These are phyloP conservation scores for Lipomyces mesembrius DNA, from an alignment of 805 yeast genomes.

Conservation along the genomic window DNA sequence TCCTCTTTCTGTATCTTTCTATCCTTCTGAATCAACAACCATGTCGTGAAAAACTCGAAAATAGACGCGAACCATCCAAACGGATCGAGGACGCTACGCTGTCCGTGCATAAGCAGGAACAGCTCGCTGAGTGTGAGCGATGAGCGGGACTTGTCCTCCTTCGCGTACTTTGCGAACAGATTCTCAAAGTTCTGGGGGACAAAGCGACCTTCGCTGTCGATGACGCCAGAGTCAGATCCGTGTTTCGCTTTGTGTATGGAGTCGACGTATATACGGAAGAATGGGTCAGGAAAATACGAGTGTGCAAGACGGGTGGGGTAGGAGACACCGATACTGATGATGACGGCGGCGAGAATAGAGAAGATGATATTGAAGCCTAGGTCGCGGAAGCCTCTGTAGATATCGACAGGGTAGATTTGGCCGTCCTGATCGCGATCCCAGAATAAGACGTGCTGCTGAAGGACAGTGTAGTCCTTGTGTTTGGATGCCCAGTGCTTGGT, in stretches of 20 bases:
- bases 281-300: constrained; percentile 10
- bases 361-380: constrained; percentile 8
- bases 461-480: constrained; percentile 8
- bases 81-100: constrained; percentile 7
- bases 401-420: not conserved
- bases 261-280: constrained; percentile 7
- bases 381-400: constrained; percentile 4
- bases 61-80: constrained; percentile 10
- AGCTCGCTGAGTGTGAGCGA: constrained; percentile 3
- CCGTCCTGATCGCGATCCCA: constrained; percentile 17
- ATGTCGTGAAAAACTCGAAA: constrained; percentile 5
- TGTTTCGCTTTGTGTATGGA: constrained; percentile 10
- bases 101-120: constrained; percentile 1
- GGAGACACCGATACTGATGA: not conserved
- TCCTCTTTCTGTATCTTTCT: constrained; percentile 10
- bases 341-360: not conserved
- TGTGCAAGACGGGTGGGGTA: constrained; percentile 12
- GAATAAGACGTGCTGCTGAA: constrained; percentile 7
- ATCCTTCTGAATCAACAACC: constrained; percentile 4
- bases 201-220: constrained; percentile 13
- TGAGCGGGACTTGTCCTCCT: not conserved
- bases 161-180: constrained; percentile 12
- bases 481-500: not conserved
- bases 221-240: constrained; percentile 5
- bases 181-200: constrained; percentile 10